Base-by-base conservation (phyloP, 225 moss, liverwort and hornwort genomes). In the Takakia lepidozioides region DNA sequence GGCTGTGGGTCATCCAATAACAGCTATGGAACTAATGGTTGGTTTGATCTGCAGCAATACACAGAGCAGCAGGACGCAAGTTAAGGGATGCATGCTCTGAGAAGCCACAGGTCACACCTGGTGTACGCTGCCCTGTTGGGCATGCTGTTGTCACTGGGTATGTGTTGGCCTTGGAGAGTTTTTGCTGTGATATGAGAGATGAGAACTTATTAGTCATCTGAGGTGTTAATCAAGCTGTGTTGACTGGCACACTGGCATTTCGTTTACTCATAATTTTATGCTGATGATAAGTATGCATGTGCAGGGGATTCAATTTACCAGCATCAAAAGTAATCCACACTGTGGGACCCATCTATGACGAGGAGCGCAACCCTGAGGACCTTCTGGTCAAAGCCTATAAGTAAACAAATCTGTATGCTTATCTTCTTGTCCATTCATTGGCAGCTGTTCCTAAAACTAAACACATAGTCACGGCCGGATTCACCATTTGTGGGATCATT, bases 11-110 rank as follows among this genome's bases (percentile, higher is more conserved):
- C n/a, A n/a, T n/a, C n/a, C n/a, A n/a, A n/a, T n/a, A n/a, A n/a
- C n/a, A n/a, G n/a, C n/a, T n/a, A n/a, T n/a, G n/a, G n/a, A n/a
- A n/a, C n/a, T n/a, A n/a, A n/a, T n/a, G n/a, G n/a, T n/a, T n/a
- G n/a, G n/a, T n/a, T n/a, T n/a, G n/a, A n/a, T n/a, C n/a, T 75
- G 61, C 69, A 75, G 78, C 80, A 19, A 80, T 80, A 38, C 80
- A 80, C 25, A 38, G 48, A 1, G 53, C 21, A 16, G 74, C 80
- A 14, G 80, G 80, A 2, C 62, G 47, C 13, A 7, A 54, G 27
- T 51, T 80, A 60, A 48, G 0, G 15, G 39, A 59, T 17, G 80
- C 74, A 29, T 80, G 80, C 56, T 20, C 7, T 11, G 18, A 39
- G 29, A 24, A 63, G 43, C 74, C 80, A 0, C 14, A 70, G 63